Evolutionary conservation across 805 yeast genomes (phyloP), one percentile per base, ranked within the genome.

Genomic region (Barnettozyma californica): DNA sequence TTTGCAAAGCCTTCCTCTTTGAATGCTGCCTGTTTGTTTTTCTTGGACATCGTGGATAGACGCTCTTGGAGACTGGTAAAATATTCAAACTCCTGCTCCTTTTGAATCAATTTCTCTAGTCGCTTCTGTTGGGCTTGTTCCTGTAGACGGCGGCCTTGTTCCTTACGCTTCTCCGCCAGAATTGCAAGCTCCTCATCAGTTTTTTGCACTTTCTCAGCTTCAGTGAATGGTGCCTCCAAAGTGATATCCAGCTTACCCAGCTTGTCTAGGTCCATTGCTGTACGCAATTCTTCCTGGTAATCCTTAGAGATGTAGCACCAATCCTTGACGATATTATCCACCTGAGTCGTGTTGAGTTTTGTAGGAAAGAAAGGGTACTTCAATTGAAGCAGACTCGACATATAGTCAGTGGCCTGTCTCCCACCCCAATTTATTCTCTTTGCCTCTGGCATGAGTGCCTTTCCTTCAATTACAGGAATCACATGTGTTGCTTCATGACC

Each of bases 391-490:
- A 84, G 74, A 55, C 73, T 76, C 49, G 75, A 76, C 61, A 94
- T 63, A 56, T 76, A 91, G 36, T 76, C 79, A 27, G 75, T 78
- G 1, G 91, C 76, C 40, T 79, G 86, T 52, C 79, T 78, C 10
- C 97, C 98, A 51, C 98, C 98, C 88, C 94, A 88, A 61, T 88
- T 89, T 35, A 94, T 79, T 59, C 98, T 73, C 59, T 89, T 90
- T 9, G 90, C 71, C 49, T 83, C 84, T 25, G 76, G 68, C 47
- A 88, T 64, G 2, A 82, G 54, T 0, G 95, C 91, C 46, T 70
- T 69, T 0, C 90, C 89, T n/a, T 78, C 62, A 2, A 87, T 54
- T 2, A 92, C 88, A 0, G 99, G 99, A 16, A 92, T 80, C 0
- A 94, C 66, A 60, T 83, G 83, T 0, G 96, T 85, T 46, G 87